Evolutionary conservation across 768 basidiomycete species (phyloP).

Genomic region (Psilocybe cubensis): DNA sequence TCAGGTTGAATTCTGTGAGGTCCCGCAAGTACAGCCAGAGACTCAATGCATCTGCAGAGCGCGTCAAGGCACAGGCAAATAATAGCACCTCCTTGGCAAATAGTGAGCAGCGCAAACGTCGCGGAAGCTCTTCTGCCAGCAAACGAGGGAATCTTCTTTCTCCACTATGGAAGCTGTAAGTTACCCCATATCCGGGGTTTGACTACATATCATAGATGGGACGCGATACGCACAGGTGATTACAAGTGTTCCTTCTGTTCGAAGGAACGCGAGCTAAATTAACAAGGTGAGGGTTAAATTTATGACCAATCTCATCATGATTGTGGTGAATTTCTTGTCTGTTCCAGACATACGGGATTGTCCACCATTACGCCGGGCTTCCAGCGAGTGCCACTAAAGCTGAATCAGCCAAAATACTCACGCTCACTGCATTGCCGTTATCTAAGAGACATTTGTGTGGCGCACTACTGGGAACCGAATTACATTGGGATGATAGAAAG

Average conservation of each 20-base stretch:
- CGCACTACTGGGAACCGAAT: background rate
- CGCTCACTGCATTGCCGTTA: background rate
- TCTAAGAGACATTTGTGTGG: constrained; percentile 5
- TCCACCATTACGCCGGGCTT: constrained; percentile 18
- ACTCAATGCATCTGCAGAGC: background rate
- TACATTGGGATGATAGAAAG: background rate
- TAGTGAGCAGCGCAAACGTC: background rate
- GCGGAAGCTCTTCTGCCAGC: constrained; percentile 21
- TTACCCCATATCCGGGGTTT: constrained; percentile 6
- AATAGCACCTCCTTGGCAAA: background rate
- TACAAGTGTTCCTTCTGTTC: constrained; percentile 7
- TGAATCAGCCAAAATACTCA: background rate
- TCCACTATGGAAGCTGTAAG: constrained; percentile 6
- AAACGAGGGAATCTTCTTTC: constrained; percentile 3
- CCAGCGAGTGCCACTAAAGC: constrained; percentile 3
- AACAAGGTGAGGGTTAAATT: constrained; percentile 16
- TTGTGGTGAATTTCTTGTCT: constrained; percentile 5
- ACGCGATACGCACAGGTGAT: background rate
- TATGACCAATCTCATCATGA: constrained; percentile 7
- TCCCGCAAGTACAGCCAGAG: background rate
- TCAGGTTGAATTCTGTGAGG: background rate
- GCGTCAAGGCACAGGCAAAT: background rate
- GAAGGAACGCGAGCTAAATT: constrained; percentile 7
- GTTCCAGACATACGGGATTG: constrained; percentile 6
- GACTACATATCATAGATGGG: constrained; percentile 3